Evolutionary conservation across 768 basidiomycete species (phyloP).

Genomic region (Boletus vermiculosoides): DNA sequence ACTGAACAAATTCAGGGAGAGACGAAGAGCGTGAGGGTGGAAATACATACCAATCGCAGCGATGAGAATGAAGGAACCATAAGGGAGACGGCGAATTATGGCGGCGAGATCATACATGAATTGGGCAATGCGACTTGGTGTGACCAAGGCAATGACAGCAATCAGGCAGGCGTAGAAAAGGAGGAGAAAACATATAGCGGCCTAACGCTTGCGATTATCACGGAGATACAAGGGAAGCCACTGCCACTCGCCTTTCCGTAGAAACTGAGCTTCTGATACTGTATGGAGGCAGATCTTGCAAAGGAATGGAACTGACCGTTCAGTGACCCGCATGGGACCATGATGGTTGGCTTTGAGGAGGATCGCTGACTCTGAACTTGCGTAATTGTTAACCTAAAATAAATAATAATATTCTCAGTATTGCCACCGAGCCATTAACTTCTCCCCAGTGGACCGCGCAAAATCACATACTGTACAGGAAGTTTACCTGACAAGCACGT

Average conservation of each 20-base stretch:
- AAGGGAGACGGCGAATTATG: slow-evolving; percentile 53
- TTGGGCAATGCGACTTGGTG: slow-evolving; percentile 68
- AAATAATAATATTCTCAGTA: slow-evolving; percentile 9
- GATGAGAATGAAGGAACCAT: slow-evolving; percentile 62
- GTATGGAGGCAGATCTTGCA: slow-evolving; percentile 28
- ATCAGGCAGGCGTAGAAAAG: slow-evolving; percentile 53
- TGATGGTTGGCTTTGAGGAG: not conserved
- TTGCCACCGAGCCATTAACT: slow-evolving; percentile 3
- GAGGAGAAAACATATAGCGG: slow-evolving; percentile 55
- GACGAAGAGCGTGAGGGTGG: slow-evolving; percentile 53
- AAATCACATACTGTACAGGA: not conserved
- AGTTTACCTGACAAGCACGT: not conserved
- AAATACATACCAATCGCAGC: slow-evolving; percentile 54
- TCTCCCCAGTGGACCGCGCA: not conserved
- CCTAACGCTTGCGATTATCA: slow-evolving; percentile 28
- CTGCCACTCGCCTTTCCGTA: slow-evolving; percentile 50
- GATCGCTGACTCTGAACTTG: slow-evolving; percentile 13
- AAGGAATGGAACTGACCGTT: slow-evolving; percentile 29
- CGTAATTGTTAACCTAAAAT: slow-evolving; percentile 1
- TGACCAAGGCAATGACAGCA: slow-evolving; percentile 48
- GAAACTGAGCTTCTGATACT: slow-evolving; percentile 51
- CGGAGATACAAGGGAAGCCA: slow-evolving; percentile 1
- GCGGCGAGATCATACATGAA: slow-evolving; percentile 67
- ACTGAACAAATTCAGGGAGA: slow-evolving; percentile 19
- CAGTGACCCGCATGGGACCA: not conserved